Evolutionary conservation across 768 basidiomycete species (phyloP), one percentile per base, ranked within the genome.

Genomic region (Neoboletus subvelutipes): DNA sequence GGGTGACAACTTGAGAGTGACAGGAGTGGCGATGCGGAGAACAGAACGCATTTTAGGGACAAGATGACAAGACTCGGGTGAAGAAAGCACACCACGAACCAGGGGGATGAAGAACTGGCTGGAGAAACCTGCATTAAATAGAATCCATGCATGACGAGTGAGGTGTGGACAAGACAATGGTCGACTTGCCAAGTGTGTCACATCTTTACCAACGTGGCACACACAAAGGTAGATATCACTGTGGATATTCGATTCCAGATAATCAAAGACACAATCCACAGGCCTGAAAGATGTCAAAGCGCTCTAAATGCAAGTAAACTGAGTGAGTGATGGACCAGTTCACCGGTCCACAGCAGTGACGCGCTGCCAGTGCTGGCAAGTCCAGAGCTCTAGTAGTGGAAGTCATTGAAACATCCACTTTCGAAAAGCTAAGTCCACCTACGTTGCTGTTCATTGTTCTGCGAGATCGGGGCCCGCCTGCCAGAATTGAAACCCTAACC

Each of bases 151-250:
- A 51, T 45, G 57, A 1, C 6, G 42, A 47, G 36, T 28, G 52
- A 18, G 20, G 8, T 58, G 53, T 58, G 60, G 65, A 57, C 52
- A 29, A 22, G 34, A 58, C 64, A 68, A 68, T 67, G 58, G 57
- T 18, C 18, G 20, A 26, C 15, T 33, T 52, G 22, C 46, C 39
- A 22, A 41, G 33, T 12, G 37, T 45, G 26, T 41, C 50, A 64
- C 53, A 31, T 17, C n/a, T 43, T 39, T 5, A 43, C 52, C 54
- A 42, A 45, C 33, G 54, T 47, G 58, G 58, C 36, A 22, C 17
- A 58, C 17, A 58, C 54, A 61, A 57, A 52, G 55, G 56, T 17
- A 4, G 51, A 43, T 11, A 40, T 24, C 40, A 8, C 31, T 54
- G 56, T 52, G 64, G 56, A 40, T 11, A n/a, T 29, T 56, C 33